phyloP scores from a whole-genome alignment of 495 filamentous ascomycete genomes.

The Xanthoparmelia taractica region DNA sequence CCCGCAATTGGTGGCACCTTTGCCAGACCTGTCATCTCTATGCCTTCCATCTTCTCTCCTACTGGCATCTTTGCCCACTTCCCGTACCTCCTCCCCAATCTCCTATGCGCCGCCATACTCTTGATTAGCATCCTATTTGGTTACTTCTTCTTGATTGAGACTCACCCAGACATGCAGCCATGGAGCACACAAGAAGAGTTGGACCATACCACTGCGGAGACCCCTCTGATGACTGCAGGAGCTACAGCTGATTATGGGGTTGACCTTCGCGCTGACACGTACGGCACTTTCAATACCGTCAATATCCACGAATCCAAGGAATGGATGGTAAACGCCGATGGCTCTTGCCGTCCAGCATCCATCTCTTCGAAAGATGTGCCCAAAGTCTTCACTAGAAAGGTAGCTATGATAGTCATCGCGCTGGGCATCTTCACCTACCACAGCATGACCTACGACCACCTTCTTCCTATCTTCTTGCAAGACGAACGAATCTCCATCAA shows the following conservation, averaged over 20 bases:
- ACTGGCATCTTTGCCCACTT: slow-evolving; percentile 62
- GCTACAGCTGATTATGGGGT: slow-evolving; percentile 61
- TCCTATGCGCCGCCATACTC: slow-evolving; percentile 66
- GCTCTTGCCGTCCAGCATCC: slow-evolving; percentile 32
- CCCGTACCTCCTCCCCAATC: slow-evolving; percentile 76
- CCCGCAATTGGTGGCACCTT: slow-evolving; percentile 75
- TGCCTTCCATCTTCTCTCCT: slow-evolving; percentile 55
- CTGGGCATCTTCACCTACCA: slow-evolving; percentile 82
- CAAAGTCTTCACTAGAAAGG: slow-evolving; percentile 55
- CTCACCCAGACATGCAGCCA: slow-evolving; percentile 70
- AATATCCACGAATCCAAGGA: slow-evolving; percentile 41
- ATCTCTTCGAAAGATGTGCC: slow-evolving; percentile 27
- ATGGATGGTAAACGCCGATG: slow-evolving; percentile 45
- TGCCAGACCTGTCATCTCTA: slow-evolving; percentile 62
- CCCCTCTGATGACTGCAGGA: slow-evolving; percentile 64
- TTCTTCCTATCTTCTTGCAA: slow-evolving; percentile 77
- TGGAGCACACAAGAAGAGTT: slow-evolving; percentile 46
- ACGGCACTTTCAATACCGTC: slow-evolving; percentile 66
- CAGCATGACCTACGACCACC: slow-evolving; percentile 79
- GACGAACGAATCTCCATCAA: slow-evolving; percentile 44
- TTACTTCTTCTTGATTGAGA: slow-evolving; percentile 69
- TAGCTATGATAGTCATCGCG: slow-evolving; percentile 61
- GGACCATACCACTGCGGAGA: slow-evolving; percentile 52
- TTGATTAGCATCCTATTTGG: slow-evolving; percentile 64
- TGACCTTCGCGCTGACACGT: slow-evolving; percentile 65